phyloP scores from a whole-genome alignment of 805 yeast genomes.

The Saccharomycopsis capsularis region DNA sequence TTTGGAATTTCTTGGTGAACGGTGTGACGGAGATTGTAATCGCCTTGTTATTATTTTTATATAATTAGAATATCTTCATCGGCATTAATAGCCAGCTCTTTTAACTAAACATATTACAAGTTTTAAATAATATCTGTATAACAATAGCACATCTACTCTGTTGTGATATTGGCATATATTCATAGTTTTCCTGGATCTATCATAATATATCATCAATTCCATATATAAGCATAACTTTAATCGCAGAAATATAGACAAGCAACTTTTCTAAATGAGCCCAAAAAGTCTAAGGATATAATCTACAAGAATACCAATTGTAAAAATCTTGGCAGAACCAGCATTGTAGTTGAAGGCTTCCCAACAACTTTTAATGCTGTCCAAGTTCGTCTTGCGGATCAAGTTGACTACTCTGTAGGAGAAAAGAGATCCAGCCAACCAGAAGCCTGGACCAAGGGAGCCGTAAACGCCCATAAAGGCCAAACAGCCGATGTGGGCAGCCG shows the following conservation, averaged over 20 bases:
- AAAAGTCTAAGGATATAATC: slow-evolving; percentile 51
- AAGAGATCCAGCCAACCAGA: slow-evolving; percentile 53
- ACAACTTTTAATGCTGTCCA: slow-evolving; percentile 75
- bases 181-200: too few relatives aligned
- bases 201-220: too few relatives aligned
- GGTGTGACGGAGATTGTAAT: slow-evolving; percentile 13
- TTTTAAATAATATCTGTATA: too few relatives aligned
- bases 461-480: slow-evolving; percentile 62
- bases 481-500: slow-evolving; percentile 59
- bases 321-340: slow-evolving; percentile 64
- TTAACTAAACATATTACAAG: too few relatives aligned
- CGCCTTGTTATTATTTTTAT: not conserved
- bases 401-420: slow-evolving; percentile 63
- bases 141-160: too few relatives aligned
- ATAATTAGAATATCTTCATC: too few relatives aligned
- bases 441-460: slow-evolving; percentile 73
- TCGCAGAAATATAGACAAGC: too few relatives aligned
- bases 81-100: too few relatives aligned
- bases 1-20: slow-evolving; percentile 43
- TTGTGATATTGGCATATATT: too few relatives aligned
- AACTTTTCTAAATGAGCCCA: slow-evolving; percentile 33
- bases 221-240: too few relatives aligned
- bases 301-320: slow-evolving; percentile 57
- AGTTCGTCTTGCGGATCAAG: slow-evolving; percentile 68
- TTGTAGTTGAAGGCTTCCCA: slow-evolving; percentile 76